Evolutionary conservation across 495 filamentous ascomycete species (phyloP), one percentile per base, ranked within the genome.

Genomic region (Thermothielavioides terrestris): DNA sequence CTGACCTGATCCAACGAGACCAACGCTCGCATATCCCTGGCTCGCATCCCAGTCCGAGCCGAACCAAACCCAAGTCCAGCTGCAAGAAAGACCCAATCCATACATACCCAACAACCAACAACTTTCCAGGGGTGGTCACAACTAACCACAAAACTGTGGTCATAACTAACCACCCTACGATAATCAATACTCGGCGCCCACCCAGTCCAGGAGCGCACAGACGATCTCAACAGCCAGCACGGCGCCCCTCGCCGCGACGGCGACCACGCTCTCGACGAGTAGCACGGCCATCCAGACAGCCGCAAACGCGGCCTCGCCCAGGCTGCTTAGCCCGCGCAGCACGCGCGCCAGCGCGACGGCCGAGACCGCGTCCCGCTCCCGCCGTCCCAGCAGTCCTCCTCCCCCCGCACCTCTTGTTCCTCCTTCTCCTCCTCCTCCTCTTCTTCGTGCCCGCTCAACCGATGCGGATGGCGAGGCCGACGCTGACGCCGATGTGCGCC

Each of bases 201-300:
- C 56, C 64, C 64, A 67, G 37, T 67, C 64, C 48, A 65, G 34
- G 15, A 63, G 45, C 4, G 51, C 62, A 47, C 59, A 67, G 3
- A 65, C 42, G 26, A 57, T 46, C 47, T 63, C 62, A 0, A 65
- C 55, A 2, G 53, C 64, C n/a, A 54, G 36, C 27, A 63, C 42
- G 5, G 46, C 57, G 9, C 62, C 57, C 32, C 43, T 44, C 36
- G 54, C 44, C 21, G 59, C 39, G 32, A 64, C 25, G 12, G 38
- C 52, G 9, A 67, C 31, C 6, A 63, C 43, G 14, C 51, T 49
- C 48, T 63, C 59, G 3, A 67, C 22, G 26, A 63, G 30, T 26
- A 63, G 43, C 20, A 63, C 57, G 1, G 55, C 55, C 53, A 67
- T 39, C 62, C 57, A 63, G 12, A 63, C 53, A 9, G 55, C 51